Evolutionary conservation across 176 grass and related monocot genomes (phyloP), one percentile per base, ranked within the genome.

Genomic region (Ensete ventricosum): DNA sequence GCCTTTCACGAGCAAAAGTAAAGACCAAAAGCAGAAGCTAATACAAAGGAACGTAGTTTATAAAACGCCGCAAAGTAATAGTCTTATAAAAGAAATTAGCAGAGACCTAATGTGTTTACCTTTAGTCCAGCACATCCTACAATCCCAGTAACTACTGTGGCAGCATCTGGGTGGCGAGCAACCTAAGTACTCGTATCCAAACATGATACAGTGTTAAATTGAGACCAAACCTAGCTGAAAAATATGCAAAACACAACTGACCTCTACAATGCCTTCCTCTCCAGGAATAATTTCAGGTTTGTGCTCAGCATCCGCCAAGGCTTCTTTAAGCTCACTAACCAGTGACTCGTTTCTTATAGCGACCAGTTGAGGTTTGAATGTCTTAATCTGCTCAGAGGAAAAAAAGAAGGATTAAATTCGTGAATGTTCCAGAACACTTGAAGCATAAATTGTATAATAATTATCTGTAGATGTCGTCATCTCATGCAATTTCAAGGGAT

Each of bases 211-310:
- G 22, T 51, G 16, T 51, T 65, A 71, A 11, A 19, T 71, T 2
- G 48, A 51, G 17, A 51, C n/a, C 48, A 71, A 51, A 19, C 48
- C 17, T 14, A 50, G 14, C 17, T 52, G 19, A 71, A 51, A 10
- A 3, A 51, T 10, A 20, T 17, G 19, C 34, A 51, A 26, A 52
- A 20, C 50, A 51, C 1, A 49, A 52, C 19, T 69, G 67, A 91
- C 95, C 86, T 99, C 95, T 70, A 94, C 74, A 27, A 99, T 76
- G 76, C 95, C 95, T 86, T 99, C 69, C 76, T 99, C 95, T 68
- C 95, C 95, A 71, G 95, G 88, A 85, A 99, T 99, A 75, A 99
- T 99, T 80, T 99, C 90, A 81, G 90, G 90, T 82, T 89, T 99
- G 27, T 89, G 64, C 4, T 99, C 90, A 73, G 78, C 88, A 80